Conservation (phyloP, 495 filamentous ascomycete genomes). For the Penicillium angulare region DNA sequence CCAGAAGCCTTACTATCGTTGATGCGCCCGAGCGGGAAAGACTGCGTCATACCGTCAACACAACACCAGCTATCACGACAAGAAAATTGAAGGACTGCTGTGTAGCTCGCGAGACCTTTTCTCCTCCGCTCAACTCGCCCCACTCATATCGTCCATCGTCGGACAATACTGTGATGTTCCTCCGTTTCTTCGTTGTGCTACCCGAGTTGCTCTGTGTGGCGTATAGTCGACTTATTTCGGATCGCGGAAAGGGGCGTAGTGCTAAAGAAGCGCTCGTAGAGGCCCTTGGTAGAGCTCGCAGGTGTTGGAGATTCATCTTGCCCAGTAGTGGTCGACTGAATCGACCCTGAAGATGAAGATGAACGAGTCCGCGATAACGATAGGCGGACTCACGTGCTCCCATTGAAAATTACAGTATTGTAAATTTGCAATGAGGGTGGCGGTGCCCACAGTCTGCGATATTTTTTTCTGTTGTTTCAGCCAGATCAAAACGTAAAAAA, state of each 20-base stretch:
- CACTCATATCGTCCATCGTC: constrained; percentile 81
- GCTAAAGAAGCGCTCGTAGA: constrained; percentile 6
- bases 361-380: constrained; percentile 14
- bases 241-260: constrained; percentile 18
- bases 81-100: constrained; percentile 89
- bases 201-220: constrained; percentile 53
- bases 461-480: not conserved
- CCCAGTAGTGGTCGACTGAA: not conserved
- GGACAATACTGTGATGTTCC: constrained; percentile 74
- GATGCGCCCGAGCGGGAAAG: no score
- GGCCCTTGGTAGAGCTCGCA: constrained; percentile 20
- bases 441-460: not conserved
- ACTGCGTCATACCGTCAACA: constrained; percentile 59
- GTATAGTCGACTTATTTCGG: constrained; percentile 39
- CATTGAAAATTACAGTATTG: constrained; percentile 13
- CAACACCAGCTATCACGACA: constrained; percentile 70
- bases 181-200: constrained; percentile 40
- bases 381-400: constrained; percentile 13
- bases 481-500: not conserved
- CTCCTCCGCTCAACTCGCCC: constrained; percentile 66
- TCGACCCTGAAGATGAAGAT: constrained; percentile 1
- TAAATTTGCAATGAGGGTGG: constrained; percentile 8
- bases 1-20: no score
- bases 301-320: constrained; percentile 20
- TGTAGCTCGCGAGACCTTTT: constrained; percentile 83